Base-by-base conservation (phyloP, 2,329 filamentous ascomycete species). In the Cadophora luteo-olivacea region DNA sequence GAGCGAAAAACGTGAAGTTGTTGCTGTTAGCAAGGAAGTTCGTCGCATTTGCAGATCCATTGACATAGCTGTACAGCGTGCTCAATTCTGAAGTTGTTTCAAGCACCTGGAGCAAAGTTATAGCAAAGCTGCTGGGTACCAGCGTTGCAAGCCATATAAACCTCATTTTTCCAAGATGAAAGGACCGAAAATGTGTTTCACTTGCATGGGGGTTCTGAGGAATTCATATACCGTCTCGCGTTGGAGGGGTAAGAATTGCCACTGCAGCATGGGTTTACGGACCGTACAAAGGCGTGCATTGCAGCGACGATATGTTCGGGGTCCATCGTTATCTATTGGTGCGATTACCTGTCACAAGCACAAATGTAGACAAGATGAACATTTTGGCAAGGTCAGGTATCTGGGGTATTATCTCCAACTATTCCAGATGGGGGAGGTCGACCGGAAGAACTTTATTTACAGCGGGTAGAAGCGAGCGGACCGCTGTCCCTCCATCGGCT, bases 1-100 rank as follows among this genome's bases (percentile, higher is more conserved):
- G 68, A 24, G 72, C 72, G 0, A 73, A 41, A 22, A 73, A 70
- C 0, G 72, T 73, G n/a, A 73, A 73, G 29, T 69, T 67, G 38
- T 68, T 69, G n/a, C 67, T 66, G 22, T 61, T 69, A 14, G 64
- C 48, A 9, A 73, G 38, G 16, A 71, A 65, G 5, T 1, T 41
- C 1, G 72, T 69, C 11, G 65, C 52, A 14, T 67, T 66, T 12
- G 65, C 24, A 22, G 68, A 68, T 8, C 60, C 57, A 33, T 69
- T 72, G 6, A 73, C 38, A 22, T 70, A 68, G 36, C 61, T 65
- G 29, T 68, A 55, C 4, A 73, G 49, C 5, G 57, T 62, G 61
- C 67, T 72, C 51, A 73, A 65, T 54, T 73, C 66, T 45, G 72
- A 66, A 38, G 66, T 68, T 19, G 32, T 67, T 48, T 66, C 48